Evolutionary conservation across 305 asterid species (phyloP).

Genomic region (Caryopteris hybrid): DNA sequence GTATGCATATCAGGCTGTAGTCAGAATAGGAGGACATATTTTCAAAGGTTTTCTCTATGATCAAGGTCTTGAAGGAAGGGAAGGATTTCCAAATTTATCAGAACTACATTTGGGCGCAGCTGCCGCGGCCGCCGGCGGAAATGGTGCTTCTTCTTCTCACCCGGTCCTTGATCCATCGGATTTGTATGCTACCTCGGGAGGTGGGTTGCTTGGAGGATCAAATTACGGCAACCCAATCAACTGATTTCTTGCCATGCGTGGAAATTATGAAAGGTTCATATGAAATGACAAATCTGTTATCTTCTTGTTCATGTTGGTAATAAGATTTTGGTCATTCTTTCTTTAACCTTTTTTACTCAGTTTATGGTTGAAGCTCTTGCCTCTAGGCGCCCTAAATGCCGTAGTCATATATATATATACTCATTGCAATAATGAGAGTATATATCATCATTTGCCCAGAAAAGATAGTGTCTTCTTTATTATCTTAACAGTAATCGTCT

Average conservation of each 20-base stretch:
- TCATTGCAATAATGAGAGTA: no score
- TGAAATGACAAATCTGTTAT: background rate
- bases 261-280: background rate
- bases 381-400: conserved; percentile 15
- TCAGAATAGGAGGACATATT: conserved; percentile 67
- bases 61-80: conserved; percentile 58
- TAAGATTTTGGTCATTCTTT: conserved; percentile 2
- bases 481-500: background rate
- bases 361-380: conserved; percentile 21
- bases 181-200: conserved; percentile 35
- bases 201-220: conserved; percentile 50
- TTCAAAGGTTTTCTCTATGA: conserved; percentile 82
- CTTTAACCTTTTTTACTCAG: background rate
- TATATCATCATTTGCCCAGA: conserved; percentile 14
- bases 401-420: no score
- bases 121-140: conserved; percentile 6
- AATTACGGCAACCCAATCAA: conserved; percentile 50
- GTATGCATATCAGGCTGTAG: conserved; percentile 69
- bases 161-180: conserved; percentile 32
- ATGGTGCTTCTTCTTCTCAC: conserved; percentile 19
- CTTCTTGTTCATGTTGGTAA: no score
- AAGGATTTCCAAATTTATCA: conserved; percentile 46
- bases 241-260: conserved; percentile 8
- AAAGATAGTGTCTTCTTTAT: conserved; percentile 4
- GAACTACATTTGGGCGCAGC: conserved; percentile 60